Evolutionary conservation across 2,329 filamentous ascomycete genomes (phyloP).

Genomic region (Aureobasidium sp.): DNA sequence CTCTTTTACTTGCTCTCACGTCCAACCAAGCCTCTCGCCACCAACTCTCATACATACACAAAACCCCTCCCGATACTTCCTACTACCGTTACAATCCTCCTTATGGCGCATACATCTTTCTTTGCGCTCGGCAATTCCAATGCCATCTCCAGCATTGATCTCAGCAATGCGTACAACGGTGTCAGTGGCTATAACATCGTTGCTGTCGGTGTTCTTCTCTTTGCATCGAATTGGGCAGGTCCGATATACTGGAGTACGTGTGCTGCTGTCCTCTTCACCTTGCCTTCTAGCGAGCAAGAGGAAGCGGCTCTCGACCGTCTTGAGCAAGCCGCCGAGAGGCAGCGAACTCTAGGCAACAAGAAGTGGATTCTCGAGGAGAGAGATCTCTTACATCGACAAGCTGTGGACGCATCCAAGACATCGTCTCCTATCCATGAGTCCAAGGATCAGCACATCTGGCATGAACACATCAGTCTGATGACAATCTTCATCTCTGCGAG

Average conservation of each 20-base stretch:
- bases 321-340: background rate
- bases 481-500: constrained; percentile 64
- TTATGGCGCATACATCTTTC: constrained; percentile 77
- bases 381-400: background rate
- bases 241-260: constrained; percentile 79
- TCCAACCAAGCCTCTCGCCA: background rate
- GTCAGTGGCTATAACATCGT: constrained; percentile 70
- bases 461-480: constrained; percentile 45
- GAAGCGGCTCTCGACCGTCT: background rate
- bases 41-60: background rate
- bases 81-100: constrained; percentile 59
- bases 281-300: constrained; percentile 3
- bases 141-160: constrained; percentile 88
- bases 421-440: background rate
- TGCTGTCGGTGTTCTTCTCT: constrained; percentile 77
- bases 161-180: constrained; percentile 93
- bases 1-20: constrained; percentile 22
- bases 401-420: background rate
- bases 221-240: constrained; percentile 85
- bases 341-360: background rate
- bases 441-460: constrained; percentile 1
- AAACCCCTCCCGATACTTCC: constrained; percentile 5
- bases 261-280: constrained; percentile 46
- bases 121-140: constrained; percentile 90
- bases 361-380: constrained; percentile 28